phyloP scores from a whole-genome alignment of 169 alveolate species.

The Plasmodium gaboni region DNA sequence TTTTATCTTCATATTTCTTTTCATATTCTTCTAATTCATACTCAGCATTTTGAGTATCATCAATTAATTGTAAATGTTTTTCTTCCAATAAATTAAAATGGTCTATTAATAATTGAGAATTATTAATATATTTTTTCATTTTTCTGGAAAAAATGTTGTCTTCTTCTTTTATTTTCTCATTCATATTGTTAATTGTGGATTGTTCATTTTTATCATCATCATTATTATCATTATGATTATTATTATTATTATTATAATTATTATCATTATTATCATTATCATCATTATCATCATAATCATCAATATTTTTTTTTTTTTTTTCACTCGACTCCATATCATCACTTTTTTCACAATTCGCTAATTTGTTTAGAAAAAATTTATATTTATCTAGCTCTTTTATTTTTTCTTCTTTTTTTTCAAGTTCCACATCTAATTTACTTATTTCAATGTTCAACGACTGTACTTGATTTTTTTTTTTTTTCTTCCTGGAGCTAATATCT shows the following conservation, averaged over 20 bases:
- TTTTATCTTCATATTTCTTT: conserved; percentile 41
- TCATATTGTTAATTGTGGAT: neutral
- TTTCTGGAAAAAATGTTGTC: conserved; percentile 9
- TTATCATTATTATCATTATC: conserved; percentile 30
- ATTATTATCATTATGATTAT: conserved; percentile 1
- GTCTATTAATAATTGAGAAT: conserved; percentile 51
- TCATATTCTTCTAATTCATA: conserved; percentile 66
- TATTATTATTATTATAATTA: conserved; percentile 4
- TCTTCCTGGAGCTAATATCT: conserved; percentile 41
- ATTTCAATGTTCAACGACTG: conserved; percentile 64
- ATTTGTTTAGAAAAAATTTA: conserved; percentile 39
- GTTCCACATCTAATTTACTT: conserved; percentile 63
- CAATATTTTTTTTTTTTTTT: conserved; percentile 25
- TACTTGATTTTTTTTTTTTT: conserved; percentile 53
- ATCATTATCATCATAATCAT: neutral
- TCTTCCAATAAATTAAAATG: conserved; percentile 66
- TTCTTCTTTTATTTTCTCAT: neutral
- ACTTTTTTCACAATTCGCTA: conserved; percentile 44
- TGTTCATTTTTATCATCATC: neutral
- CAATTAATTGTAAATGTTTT: conserved; percentile 61
- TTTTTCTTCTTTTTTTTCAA: conserved; percentile 69
- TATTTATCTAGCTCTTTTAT: conserved; percentile 71
- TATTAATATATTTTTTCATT: conserved; percentile 56
- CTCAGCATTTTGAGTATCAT: conserved; percentile 69
- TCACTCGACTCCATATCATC: conserved; percentile 10